Evolutionary conservation across 495 filamentous ascomycete species (phyloP).

Genomic region (Podospora sp.): DNA sequence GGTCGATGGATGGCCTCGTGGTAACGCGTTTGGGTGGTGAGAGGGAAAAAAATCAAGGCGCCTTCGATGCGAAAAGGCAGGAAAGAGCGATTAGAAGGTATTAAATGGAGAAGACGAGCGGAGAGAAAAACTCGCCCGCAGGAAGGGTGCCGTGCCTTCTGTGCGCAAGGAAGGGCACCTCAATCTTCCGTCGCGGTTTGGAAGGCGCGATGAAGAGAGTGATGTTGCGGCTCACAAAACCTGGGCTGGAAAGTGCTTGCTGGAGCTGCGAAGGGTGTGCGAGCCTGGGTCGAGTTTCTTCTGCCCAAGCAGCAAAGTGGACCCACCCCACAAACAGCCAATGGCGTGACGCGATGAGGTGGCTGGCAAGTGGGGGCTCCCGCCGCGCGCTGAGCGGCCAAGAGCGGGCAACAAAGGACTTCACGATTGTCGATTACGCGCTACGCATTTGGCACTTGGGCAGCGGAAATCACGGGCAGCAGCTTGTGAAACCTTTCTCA

Average conservation of each 20-base stretch:
- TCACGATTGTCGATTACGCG: not conserved
- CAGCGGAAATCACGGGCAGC: not conserved
- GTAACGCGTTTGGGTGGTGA: constrained; percentile 6
- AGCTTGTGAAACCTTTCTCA: not conserved
- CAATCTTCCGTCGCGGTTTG: constrained; percentile 14
- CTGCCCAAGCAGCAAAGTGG: constrained; percentile 22
- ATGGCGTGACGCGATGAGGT: constrained; percentile 20
- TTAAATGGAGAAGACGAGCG: not conserved
- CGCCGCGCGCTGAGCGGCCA: not conserved
- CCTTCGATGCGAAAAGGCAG: constrained; percentile 5
- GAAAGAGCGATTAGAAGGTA: constrained; percentile 16
- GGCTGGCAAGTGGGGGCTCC: not conserved
- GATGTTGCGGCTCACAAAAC: constrained; percentile 19
- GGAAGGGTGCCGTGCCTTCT: constrained; percentile 16
- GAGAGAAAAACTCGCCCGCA: not conserved
- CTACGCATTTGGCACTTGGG: not conserved
- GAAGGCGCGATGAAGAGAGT: constrained; percentile 18
- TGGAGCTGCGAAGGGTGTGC: constrained; percentile 11
- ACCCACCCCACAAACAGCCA: constrained; percentile 1
- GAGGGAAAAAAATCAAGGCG: constrained; percentile 11
- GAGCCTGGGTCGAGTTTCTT: constrained; percentile 19
- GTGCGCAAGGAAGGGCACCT: constrained; percentile 16
- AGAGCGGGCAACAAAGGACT: not conserved
- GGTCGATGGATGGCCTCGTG: not conserved
- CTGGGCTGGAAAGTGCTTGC: constrained; percentile 18